Evolutionary conservation across 2,329 filamentous ascomycete species (phyloP).

Genomic region (Aspergillus ustus): DNA sequence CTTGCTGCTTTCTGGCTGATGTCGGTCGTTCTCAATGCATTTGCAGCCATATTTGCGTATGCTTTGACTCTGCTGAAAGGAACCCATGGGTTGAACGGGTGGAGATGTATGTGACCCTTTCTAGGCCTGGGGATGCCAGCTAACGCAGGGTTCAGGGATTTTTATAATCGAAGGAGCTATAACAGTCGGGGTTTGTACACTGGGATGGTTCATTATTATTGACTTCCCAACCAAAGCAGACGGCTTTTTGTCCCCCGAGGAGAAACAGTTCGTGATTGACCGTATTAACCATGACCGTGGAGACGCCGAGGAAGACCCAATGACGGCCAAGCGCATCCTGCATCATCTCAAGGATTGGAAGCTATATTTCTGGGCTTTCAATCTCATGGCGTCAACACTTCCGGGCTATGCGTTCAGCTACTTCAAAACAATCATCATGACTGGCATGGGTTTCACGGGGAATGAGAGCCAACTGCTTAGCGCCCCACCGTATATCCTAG

Average conservation of each 20-base stretch:
- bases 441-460: slow-evolving; percentile 42
- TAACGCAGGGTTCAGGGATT: slow-evolving; percentile 22
- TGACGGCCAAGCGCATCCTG: slow-evolving; percentile 31
- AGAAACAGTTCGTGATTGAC: slow-evolving; percentile 36
- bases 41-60: slow-evolving; percentile 44
- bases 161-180: slow-evolving; percentile 35
- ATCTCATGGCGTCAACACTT: slow-evolving; percentile 36
- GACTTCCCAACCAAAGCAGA: slow-evolving; percentile 42
- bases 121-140: not conserved
- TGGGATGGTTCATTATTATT: slow-evolving; percentile 45
- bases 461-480: slow-evolving; percentile 37
- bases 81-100: slow-evolving; percentile 38
- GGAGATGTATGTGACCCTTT: slow-evolving; percentile 15
- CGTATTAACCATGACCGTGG: slow-evolving; percentile 44
- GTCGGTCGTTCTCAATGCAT: slow-evolving; percentile 29
- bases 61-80: slow-evolving; percentile 38
- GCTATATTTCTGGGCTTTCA: slow-evolving; percentile 42
- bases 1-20: slow-evolving; percentile 30
- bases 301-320: slow-evolving; percentile 34
- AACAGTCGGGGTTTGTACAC: slow-evolving; percentile 35
- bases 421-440: slow-evolving; percentile 46
- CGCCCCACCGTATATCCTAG: slow-evolving; percentile 41
- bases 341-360: slow-evolving; percentile 41
- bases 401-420: slow-evolving; percentile 42
- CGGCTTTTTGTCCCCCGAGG: slow-evolving; percentile 29